These are phyloP conservation scores for Didymella keratinophila DNA, from an alignment of 2,329 filamentous ascomycete genomes.

Conservation along the genomic window DNA sequence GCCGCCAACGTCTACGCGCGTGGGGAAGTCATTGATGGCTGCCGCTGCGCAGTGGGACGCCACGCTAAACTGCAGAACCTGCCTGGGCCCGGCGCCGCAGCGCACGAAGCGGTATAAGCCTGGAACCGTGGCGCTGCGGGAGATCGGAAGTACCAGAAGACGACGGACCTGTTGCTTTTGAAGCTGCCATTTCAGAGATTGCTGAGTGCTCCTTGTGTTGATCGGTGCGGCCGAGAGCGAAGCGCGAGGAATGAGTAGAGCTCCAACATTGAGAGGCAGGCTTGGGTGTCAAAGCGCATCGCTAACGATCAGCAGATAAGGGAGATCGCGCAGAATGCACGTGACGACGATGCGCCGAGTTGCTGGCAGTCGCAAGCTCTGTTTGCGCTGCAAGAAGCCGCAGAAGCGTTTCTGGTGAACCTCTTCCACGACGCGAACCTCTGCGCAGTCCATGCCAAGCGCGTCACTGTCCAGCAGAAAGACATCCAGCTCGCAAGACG, in stretches of 20 bases:
- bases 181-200: conserved; percentile 98
- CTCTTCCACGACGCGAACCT: conserved; percentile 99
- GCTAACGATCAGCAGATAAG: conserved; percentile 33
- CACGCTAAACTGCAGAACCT: too few species aligned
- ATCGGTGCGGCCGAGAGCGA: too few species aligned
- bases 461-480: conserved; percentile 97
- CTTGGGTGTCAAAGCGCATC: not conserved
- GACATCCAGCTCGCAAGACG: conserved; percentile 96
- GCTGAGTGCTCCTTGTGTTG: conserved; percentile 52
- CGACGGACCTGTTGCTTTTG: conserved; percentile 92
- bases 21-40: conserved; percentile 7
- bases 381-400: conserved; percentile 95
- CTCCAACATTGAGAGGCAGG: too few species aligned
- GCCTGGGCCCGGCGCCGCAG: conserved; percentile 44
- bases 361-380: conserved; percentile 97
- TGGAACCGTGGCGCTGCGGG: conserved; percentile 93
- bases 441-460: conserved; percentile 98
- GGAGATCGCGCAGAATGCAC: conserved; percentile 73
- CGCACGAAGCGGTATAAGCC: conserved; percentile 56
- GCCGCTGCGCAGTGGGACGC: too few species aligned
- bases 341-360: conserved; percentile 72
- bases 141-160: conserved; percentile 99
- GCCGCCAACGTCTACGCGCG: conserved; percentile 9
- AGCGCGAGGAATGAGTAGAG: too few species aligned
- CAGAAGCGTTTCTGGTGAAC: conserved; percentile 97